Conservation (phyloP, 805 yeast species). For the Hanseniaspora singularis region DNA sequence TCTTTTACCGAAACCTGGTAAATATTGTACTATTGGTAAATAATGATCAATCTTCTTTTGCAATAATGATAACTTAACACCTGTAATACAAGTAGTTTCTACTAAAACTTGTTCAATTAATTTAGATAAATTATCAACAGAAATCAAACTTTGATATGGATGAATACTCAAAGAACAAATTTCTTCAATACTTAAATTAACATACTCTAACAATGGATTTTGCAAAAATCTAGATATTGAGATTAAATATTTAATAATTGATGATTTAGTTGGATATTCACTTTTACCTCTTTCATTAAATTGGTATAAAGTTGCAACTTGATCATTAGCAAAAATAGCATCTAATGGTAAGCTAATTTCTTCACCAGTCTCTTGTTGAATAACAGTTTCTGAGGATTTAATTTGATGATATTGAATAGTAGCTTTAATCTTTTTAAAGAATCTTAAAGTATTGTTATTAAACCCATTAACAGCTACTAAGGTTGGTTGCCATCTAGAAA, state of each 20-base stretch:
- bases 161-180: constrained; percentile 55
- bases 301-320: constrained; percentile 81
- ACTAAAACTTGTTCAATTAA: constrained; percentile 75
- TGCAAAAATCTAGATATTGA: constrained; percentile 87
- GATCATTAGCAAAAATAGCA: constrained; percentile 79
- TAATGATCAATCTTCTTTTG: constrained; percentile 55
- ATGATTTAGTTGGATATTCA: constrained; percentile 77
- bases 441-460: constrained; percentile 55
- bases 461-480: constrained; percentile 84
- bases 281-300: constrained; percentile 59
- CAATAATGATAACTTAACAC: constrained; percentile 87
- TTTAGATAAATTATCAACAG: constrained; percentile 48
- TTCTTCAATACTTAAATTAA: constrained; percentile 59
- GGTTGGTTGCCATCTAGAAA: constrained; percentile 64
- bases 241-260: constrained; percentile 69
- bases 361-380: constrained; percentile 32
- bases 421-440: constrained; percentile 44
- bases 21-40: constrained; percentile 60
- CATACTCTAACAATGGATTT: constrained; percentile 84
- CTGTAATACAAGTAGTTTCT: constrained; percentile 80
- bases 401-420: constrained; percentile 48
- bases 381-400: constrained; percentile 5
- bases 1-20: constrained; percentile 91
- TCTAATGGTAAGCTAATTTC: constrained; percentile 48
- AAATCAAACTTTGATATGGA: constrained; percentile 59